Percentiles rank a stretch among this genome's conserved stretches.
Evolutionary conservation across 495 filamentous ascomycete species (phyloP).

Genomic region (Penicillium angulare): DNA sequence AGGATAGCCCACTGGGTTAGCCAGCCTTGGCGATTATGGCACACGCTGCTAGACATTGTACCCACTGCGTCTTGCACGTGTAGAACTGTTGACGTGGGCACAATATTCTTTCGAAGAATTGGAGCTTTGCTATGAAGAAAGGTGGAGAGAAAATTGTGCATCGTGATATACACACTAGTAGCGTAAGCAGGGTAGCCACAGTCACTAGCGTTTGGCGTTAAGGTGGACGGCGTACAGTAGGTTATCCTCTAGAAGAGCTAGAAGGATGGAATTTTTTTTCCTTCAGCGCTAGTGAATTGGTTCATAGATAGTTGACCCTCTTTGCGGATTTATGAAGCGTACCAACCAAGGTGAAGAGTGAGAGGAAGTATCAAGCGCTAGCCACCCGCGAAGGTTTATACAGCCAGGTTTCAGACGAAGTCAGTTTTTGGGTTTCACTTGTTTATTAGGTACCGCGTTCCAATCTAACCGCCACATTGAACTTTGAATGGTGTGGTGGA

Average conservation of each 20-base stretch:
- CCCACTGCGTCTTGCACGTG: constrained; percentile 8
- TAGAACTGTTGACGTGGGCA: neutral
- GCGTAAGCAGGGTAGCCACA: neutral
- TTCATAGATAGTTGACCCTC: too few relatives aligned
- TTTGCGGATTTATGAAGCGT: neutral
- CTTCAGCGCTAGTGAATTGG: constrained; percentile 2
- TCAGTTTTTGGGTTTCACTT: neutral
- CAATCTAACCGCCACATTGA: neutral
- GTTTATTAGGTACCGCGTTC: neutral
- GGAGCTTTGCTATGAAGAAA: neutral
- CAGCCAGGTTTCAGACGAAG: neutral
- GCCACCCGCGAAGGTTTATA: neutral
- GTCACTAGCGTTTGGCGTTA: neutral
- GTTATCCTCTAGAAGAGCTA: neutral
- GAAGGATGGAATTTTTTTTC: neutral
- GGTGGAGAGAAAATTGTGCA: neutral
- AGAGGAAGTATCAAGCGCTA: neutral
- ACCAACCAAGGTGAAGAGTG: neutral
- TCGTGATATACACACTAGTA: too few relatives aligned
- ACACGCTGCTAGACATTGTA: constrained; percentile 3
- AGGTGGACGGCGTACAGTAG: too few relatives aligned
- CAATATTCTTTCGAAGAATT: too few relatives aligned
- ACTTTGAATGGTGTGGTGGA: neutral
- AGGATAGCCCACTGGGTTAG: neutral
- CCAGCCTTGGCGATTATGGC: constrained; percentile 1